Evolutionary conservation across 371 early-diverging fungal species (phyloP), one percentile per base, ranked within the genome.

Genomic region (Capniomyces stellatus): DNA sequence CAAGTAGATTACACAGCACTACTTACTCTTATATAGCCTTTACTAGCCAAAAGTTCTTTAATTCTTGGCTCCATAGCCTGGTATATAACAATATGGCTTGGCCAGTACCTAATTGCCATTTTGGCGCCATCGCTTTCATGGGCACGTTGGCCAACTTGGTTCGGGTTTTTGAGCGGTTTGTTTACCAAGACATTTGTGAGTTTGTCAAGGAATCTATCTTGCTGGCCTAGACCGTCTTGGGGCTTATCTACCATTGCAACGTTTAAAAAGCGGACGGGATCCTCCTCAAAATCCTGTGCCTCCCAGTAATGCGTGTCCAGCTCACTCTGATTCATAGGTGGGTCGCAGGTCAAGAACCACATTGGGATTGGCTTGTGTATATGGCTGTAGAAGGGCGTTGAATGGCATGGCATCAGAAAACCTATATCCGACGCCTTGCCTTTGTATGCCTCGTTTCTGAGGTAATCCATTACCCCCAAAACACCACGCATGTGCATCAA

Each of bases 401-500:
- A 92, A 63, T 95, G 94, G 54, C 96, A 95, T 1, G 96, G 94
- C 90, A 89, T 93, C 31, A 92, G 56, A 53, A 90, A 83, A 0
- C 81, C 72, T 1, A 85, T 66, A 22, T 69, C 65, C 4, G 47
- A 52, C 0, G 74, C 66, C 4, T 50, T 49, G 12, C 58, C 66
- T 0, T 27, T 41, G 1, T 53, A 43, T 0, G 67, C 63, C 49
- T 79, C 69, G 0, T 64, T 48, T 42, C 84, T 71, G 23, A 92
- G 47, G 71, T 78, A 86, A 0, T 63, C 46, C 77, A 87, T 80
- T 12, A 79, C 90, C 56, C 90, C 86, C 12, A 92, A 58, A 0
- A 90, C 90, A n/a, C 94, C 96, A 3, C 90, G 75, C 64, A 92
- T 90, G 67, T 95, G 96, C 47, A 82, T 75, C 3, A 74, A 47